Conservation (phyloP, 257 asterid genomes). For the Solanum habrochaites region DNA sequence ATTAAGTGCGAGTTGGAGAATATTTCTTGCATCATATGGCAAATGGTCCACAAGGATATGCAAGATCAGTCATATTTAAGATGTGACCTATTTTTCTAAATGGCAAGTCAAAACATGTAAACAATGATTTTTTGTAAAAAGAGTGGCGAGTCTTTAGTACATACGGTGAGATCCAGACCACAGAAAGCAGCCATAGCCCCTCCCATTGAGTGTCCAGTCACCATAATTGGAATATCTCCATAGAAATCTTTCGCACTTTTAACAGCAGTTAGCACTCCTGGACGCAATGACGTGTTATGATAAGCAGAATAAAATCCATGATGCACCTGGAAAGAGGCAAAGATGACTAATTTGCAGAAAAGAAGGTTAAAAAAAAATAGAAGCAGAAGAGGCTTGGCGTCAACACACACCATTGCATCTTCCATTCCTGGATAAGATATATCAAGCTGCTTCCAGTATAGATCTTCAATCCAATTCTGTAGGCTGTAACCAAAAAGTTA, state of each 20-base stretch:
- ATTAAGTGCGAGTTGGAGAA: background rate
- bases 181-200: slow-evolving; percentile 97
- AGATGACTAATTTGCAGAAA: background rate
- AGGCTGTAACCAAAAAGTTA: slow-evolving; percentile 40
- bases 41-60: background rate
- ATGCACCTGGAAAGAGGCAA: slow-evolving; percentile 58
- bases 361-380: background rate
- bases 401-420: slow-evolving; percentile 64
- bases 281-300: slow-evolving; percentile 72
- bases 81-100: background rate
- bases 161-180: slow-evolving; percentile 81
- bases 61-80: background rate
- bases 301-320: slow-evolving; percentile 93
- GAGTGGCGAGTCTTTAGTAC: background rate
- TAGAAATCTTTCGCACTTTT: slow-evolving; percentile 39
- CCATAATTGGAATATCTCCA: slow-evolving; percentile 55
- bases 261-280: slow-evolving; percentile 62
- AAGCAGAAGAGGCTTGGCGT: background rate
- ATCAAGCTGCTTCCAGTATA: slow-evolving; percentile 97
- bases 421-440: slow-evolving; percentile 80
- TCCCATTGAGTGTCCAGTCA: slow-evolving; percentile 99
- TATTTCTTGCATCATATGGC: background rate
- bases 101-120: background rate
- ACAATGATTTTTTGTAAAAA: slow-evolving; percentile 1
- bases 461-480: slow-evolving; percentile 93